Evolutionary conservation across 805 yeast genomes (phyloP), one percentile per base, ranked within the genome.

Genomic region (Helenozyma baotianmanensis): DNA sequence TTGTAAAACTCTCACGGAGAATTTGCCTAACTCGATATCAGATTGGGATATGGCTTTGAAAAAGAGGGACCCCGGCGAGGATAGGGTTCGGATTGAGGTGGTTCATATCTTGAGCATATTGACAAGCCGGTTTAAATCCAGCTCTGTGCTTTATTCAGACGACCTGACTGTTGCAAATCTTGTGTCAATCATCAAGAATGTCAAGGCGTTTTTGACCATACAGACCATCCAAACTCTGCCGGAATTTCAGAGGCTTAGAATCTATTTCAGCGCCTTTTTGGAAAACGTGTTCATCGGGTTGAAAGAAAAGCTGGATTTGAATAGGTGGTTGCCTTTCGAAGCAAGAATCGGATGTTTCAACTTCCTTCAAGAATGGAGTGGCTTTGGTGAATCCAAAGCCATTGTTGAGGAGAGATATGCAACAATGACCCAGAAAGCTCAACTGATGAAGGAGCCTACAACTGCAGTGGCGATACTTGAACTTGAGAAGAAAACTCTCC

Each of bases 361-460:
- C 28, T 82, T 76, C 48, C 63, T 92, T 36, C 89, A 84, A 44
- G 95, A 86, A 53, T 92, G 99, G 99, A 88, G 96, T 55, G 95
- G 95, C 0, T 78, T 76, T 56, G 97, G 97, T 2, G 80, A 76
- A 32, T 66, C 78, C 15, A 70, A 76, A 7, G 51, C 66, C 1
- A 50, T 79, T 2, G 74, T 87, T 2, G 78, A 76, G 19, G 82
- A 81, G 25, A 66, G 96, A 27, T 87, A 87, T 43, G 53, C 62
- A 4, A 45, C 58, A 1, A 80, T 80, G 77, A 67, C 76, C 12
- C 64, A 63, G 25, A 64, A 58, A 9, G 60, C 63, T 33, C 67
- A 58, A 44, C 48, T 50, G 7, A 51, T 52, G 47, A 68, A 51
- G 38, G 74, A 60, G 28, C 57, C 58, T 7, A 63, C 67, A 4